Evolutionary conservation across 805 yeast genomes (phyloP), one percentile per base, ranked within the genome.

Genomic region (Barnettozyma californica): DNA sequence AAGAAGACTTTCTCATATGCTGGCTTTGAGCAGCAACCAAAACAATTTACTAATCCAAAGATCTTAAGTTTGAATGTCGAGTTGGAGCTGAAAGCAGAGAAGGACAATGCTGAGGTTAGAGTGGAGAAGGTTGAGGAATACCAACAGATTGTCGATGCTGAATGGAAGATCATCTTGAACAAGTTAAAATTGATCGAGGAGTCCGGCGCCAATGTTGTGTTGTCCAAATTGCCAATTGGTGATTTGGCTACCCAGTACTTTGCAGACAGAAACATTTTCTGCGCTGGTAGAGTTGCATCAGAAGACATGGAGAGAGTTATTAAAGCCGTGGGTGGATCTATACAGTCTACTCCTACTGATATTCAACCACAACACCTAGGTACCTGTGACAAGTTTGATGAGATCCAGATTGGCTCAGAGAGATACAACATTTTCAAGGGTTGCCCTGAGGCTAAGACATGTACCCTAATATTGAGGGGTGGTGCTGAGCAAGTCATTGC

Each of bases 1-100:
- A 89, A 94, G 64, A 94, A 94, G 73, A 91, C 99, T 0, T 94
- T 94, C 62, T 85, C 97, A 23, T 94, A 94, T 61, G 99, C 99
- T 42, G 99, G 99, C 3, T 94, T 94, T 66, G 99, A 94, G 69
- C 99, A 94, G 73, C 99, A 94, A 69, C 99, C 99, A 45, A 94
- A 94, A 68, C 69, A 66, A 45, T 89, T 94, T 65, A 60, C 61
- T 18, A 74, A 87, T 66, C 97, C 99, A 42, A 87, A 84, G 67
- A 81, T 94, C 54, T 72, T 94, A 49, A 80, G 83, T 59, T 75
- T 94, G 62, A 94, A 94, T 63, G 91, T 94, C 37, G 99, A 94
- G 67, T 77, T 94, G 57, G 99, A 94, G 72, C 80, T 94, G 64
- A 94, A 94, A 71, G 98, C 98, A 1, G 99, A 94, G 72, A 92